These are phyloP conservation scores for Aspergillus cavernicola DNA, from an alignment of 495 filamentous ascomycete genomes.

Conservation along the genomic window DNA sequence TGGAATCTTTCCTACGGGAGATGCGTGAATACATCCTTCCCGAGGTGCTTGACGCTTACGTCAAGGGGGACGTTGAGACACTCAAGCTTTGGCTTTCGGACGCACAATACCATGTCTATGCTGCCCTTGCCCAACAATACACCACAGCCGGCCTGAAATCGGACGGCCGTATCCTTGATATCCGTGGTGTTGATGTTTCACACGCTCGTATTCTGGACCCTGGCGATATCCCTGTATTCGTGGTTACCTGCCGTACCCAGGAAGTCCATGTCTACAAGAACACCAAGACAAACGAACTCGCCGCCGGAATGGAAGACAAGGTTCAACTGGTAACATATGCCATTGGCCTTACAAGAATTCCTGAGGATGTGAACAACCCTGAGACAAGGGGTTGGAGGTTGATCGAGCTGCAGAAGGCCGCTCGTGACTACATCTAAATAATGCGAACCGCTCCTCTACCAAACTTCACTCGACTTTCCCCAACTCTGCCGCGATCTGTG, in stretches of 20 bases:
- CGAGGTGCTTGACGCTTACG: slow-evolving; percentile 95
- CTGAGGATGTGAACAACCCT: slow-evolving; percentile 94
- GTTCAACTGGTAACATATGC: slow-evolving; percentile 97
- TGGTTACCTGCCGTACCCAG: slow-evolving; percentile 93
- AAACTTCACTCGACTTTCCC: slow-evolving; percentile 1
- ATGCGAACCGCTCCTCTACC: neutral
- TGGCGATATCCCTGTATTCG: slow-evolving; percentile 94
- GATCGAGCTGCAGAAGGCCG: slow-evolving; percentile 98
- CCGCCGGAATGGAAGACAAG: slow-evolving; percentile 98
- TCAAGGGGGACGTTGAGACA: slow-evolving; percentile 89
- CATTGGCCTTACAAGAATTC: slow-evolving; percentile 87
- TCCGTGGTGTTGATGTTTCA: slow-evolving; percentile 86
- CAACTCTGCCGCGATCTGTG: slow-evolving; percentile 5
- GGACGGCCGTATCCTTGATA: slow-evolving; percentile 91
- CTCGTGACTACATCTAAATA: slow-evolving; percentile 82
- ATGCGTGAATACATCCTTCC: slow-evolving; percentile 97
- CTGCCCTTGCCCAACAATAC: slow-evolving; percentile 91
- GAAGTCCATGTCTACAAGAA: slow-evolving; percentile 97
- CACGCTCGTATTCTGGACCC: slow-evolving; percentile 91
- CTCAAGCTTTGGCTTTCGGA: slow-evolving; percentile 93
- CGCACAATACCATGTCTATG: slow-evolving; percentile 91
- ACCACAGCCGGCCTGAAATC: slow-evolving; percentile 87
- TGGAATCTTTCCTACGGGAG: slow-evolving; percentile 89
- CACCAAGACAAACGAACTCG: slow-evolving; percentile 79
- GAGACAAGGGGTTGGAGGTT: slow-evolving; percentile 95